These are phyloP conservation scores for Anastatica hierochuntica DNA, from an alignment of 345 rosid species.

Conservation along the genomic window DNA sequence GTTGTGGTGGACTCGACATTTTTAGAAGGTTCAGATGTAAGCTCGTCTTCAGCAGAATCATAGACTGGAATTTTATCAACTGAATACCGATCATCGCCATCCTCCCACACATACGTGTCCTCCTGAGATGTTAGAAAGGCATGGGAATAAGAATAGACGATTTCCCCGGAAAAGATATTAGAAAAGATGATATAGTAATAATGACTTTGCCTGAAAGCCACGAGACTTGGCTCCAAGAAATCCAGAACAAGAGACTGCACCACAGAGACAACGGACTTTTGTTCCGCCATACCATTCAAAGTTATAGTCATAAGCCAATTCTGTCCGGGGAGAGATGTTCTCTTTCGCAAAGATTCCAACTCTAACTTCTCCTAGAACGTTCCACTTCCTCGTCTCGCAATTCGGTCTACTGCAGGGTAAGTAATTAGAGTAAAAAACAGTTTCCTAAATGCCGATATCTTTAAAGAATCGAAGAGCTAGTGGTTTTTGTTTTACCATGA, in stretches of 20 bases:
- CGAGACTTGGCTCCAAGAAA: constrained; percentile 98
- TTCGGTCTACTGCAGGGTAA: constrained; percentile 74
- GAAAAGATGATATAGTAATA: background rate
- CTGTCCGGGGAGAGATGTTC: constrained; percentile 52
- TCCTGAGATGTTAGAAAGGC: constrained; percentile 37
- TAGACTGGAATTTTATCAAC: constrained; percentile 83
- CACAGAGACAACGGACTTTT: constrained; percentile 94
- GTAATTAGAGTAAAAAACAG: constrained; percentile 9
- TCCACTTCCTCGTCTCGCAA: constrained; percentile 98
- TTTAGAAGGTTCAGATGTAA: constrained; percentile 44
- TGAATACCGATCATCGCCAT: constrained; percentile 82
- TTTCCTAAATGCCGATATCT: background rate
- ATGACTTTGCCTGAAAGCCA: constrained; percentile 88
- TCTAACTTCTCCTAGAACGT: constrained; percentile 77
- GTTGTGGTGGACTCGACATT: constrained; percentile 22
- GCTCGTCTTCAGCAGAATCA: constrained; percentile 97
- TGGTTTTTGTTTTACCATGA: constrained; percentile 54
- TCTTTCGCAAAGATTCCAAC: constrained; percentile 95
- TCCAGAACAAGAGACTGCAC: constrained; percentile 78
- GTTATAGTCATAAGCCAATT: constrained; percentile 79
- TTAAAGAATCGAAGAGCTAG: background rate
- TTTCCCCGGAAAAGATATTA: background rate
- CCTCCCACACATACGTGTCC: constrained; percentile 95
- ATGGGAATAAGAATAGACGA: background rate
- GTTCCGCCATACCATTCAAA: constrained; percentile 98